phyloP scores from a whole-genome alignment of 768 basidiomycete genomes.

The Rhodotorula taiwanensis region DNA sequence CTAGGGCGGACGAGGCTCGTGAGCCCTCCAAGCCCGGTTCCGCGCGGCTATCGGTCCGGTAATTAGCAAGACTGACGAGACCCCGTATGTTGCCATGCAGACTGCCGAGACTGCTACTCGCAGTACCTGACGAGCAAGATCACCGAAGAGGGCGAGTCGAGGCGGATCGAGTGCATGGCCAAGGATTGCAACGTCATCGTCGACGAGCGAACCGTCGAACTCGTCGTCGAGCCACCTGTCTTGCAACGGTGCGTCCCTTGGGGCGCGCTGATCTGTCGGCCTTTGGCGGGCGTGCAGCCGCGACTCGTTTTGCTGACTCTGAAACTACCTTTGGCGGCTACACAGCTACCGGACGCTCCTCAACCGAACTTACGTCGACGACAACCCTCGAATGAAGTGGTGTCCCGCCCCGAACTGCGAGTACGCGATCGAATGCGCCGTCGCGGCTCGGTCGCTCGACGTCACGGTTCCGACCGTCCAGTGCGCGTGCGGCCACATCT shows the following conservation, averaged over 20 bases:
- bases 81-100: constrained; percentile 46
- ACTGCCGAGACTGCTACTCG: constrained; percentile 41
- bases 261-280: background rate
- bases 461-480: constrained; percentile 80
- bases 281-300: too few species aligned
- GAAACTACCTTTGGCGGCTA: too few species aligned
- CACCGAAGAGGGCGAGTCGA: constrained; percentile 45
- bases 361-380: constrained; percentile 80
- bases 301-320: background rate
- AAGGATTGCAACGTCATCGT: constrained; percentile 47
- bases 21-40: constrained; percentile 71
- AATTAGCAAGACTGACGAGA: too few species aligned
- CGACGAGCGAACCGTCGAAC: constrained; percentile 46
- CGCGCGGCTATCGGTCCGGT: constrained; percentile 55
- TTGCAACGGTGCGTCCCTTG: constrained; percentile 46
- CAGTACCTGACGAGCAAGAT: constrained; percentile 39
- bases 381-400: constrained; percentile 75
- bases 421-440: constrained; percentile 84
- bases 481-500: constrained; percentile 71
- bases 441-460: constrained; percentile 66
- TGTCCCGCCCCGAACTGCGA: constrained; percentile 94
- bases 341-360: constrained; percentile 82
- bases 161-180: constrained; percentile 49
- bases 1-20: too few species aligned
- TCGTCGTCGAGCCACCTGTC: constrained; percentile 54